A percentile compares a stretch with the other conserved stretches of the same genome.
These are phyloP conservation scores for Peronospora tabacina DNA, from an alignment of 352 stramenopile species.

Conservation along the genomic window DNA sequence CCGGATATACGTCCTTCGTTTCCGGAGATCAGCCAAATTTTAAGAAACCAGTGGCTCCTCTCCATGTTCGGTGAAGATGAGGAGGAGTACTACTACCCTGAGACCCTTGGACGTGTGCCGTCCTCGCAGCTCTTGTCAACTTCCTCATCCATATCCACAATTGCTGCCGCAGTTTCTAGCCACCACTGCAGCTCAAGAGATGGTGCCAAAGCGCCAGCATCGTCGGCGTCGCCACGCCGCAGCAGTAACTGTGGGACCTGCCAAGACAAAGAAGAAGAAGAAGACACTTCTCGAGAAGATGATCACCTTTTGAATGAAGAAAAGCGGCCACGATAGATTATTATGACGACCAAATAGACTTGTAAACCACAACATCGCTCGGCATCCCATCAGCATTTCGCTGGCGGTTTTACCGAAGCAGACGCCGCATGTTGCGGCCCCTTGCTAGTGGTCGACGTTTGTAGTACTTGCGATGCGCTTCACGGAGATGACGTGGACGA, in stretches of 20 bases:
- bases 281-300: slow-evolving; percentile 18
- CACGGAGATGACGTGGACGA: slow-evolving; percentile 58
- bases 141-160: slow-evolving; percentile 33
- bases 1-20: slow-evolving; percentile 64
- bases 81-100: slow-evolving; percentile 43
- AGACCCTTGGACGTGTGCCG: slow-evolving; percentile 11
- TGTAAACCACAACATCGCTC: slow-evolving; percentile 15
- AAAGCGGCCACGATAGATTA: slow-evolving; percentile 42
- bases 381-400: background rate
- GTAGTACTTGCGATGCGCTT: slow-evolving; percentile 82
- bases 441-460: slow-evolving; percentile 57
- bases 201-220: slow-evolving; percentile 24
- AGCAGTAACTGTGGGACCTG: slow-evolving; percentile 23
- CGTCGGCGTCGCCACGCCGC: slow-evolving; percentile 21
- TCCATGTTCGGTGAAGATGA: slow-evolving; percentile 44
- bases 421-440: slow-evolving; percentile 46
- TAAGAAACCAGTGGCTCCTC: slow-evolving; percentile 72
- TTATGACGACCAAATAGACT: slow-evolving; percentile 38
- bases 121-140: slow-evolving; percentile 29
- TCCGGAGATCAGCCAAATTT: slow-evolving; percentile 65
- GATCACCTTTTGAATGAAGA: slow-evolving; percentile 35
- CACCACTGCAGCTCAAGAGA: slow-evolving; percentile 36
- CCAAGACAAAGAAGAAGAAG: slow-evolving; percentile 15
- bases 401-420: slow-evolving; percentile 33
- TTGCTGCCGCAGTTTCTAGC: slow-evolving; percentile 13